Conservation (phyloP, 495 filamentous ascomycete species). For the Hyaloscypha finlandica region DNA sequence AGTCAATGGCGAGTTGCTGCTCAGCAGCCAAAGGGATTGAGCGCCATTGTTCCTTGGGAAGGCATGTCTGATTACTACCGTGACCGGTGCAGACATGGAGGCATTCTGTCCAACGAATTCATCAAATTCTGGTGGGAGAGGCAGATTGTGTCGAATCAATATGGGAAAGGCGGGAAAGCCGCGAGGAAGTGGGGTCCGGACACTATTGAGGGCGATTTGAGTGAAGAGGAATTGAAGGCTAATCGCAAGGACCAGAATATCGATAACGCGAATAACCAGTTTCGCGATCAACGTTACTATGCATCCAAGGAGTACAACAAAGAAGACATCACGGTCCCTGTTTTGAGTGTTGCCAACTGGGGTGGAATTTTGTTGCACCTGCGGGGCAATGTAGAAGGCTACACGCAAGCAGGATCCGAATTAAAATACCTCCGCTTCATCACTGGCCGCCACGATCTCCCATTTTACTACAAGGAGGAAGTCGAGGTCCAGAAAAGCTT, state of each 20-base stretch:
- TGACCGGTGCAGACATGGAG: constrained; percentile 53
- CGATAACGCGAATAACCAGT: constrained; percentile 56
- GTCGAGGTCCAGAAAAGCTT: constrained; percentile 66
- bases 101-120: constrained; percentile 63
- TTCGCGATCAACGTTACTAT: constrained; percentile 63
- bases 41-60: constrained; percentile 51
- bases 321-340: constrained; percentile 60
- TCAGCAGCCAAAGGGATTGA: constrained; percentile 42
- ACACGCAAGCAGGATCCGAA: constrained; percentile 56
- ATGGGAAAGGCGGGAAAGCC: constrained; percentile 49
- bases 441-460: constrained; percentile 68
- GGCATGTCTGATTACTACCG: constrained; percentile 47
- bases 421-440: constrained; percentile 69
- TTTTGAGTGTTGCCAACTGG: constrained; percentile 60
- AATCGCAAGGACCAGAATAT: constrained; percentile 61
- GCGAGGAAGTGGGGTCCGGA: constrained; percentile 50
- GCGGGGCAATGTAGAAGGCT: constrained; percentile 67
- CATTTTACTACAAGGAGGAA: constrained; percentile 68
- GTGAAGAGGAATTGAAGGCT: constrained; percentile 50
- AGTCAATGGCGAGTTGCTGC: constrained; percentile 46
- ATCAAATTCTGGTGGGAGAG: constrained; percentile 68
- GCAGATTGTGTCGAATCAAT: constrained; percentile 65
- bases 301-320: constrained; percentile 60
- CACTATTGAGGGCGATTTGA: constrained; percentile 58
- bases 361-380: constrained; percentile 65